These are phyloP conservation scores for Eucalyptus rudis DNA, from an alignment of 345 rosid genomes.

Conservation along the genomic window DNA sequence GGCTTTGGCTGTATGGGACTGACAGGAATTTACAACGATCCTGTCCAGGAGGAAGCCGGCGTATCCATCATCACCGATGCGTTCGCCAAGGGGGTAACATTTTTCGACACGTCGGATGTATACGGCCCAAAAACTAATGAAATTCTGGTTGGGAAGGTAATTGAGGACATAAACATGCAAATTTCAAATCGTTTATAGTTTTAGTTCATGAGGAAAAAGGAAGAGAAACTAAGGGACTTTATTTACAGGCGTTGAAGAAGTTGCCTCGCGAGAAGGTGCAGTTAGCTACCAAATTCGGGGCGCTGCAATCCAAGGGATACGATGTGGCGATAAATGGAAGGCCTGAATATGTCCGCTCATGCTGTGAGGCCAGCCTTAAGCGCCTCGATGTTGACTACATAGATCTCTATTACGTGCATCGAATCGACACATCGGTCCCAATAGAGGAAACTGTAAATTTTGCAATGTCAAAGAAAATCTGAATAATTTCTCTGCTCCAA, in stretches of 20 bases:
- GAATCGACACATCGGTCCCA: constrained; percentile 2
- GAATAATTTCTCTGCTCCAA: neutral
- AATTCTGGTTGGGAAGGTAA: constrained; percentile 1
- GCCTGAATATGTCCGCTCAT: constrained; percentile 13
- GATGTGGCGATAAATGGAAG: neutral
- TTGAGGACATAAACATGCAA: neutral
- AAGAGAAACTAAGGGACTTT: neutral
- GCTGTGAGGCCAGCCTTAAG: constrained; percentile 12
- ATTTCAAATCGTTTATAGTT: neutral
- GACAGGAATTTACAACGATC: neutral
- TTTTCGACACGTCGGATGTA: neutral
- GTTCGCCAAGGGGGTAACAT: neutral
- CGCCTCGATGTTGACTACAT: constrained; percentile 12
- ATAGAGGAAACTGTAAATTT: constrained; percentile 11
- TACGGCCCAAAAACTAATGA: neutral
- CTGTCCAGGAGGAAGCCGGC: neutral
- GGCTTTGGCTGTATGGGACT: constrained; percentile 4
- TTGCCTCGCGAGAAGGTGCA: constrained; percentile 15
- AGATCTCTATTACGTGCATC: constrained; percentile 16
- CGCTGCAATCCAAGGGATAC: neutral
- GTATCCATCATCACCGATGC: neutral
- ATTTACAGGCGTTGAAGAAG: constrained; percentile 7
- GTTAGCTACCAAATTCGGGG: constrained; percentile 13
- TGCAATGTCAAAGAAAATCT: neutral
- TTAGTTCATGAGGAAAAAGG: neutral